A percentile compares a stretch with the other conserved stretches of the same genome.
These are phyloP conservation scores for Delphinella strobiligena DNA, from an alignment of 2,329 filamentous ascomycete species.

Conservation along the genomic window DNA sequence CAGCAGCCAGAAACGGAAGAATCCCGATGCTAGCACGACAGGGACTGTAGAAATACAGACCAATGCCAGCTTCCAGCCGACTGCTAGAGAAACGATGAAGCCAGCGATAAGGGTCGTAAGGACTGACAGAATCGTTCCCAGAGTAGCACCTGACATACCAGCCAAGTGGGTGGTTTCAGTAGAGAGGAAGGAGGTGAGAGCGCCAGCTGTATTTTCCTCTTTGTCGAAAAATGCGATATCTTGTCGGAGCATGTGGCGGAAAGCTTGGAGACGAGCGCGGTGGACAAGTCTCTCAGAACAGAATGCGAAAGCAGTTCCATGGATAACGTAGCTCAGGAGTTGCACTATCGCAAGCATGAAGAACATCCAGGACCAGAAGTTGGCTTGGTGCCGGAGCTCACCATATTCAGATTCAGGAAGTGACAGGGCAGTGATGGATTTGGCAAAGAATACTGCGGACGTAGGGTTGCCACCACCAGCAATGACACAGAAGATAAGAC, in stretches of 20 bases:
- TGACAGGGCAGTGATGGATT: constrained; percentile 65
- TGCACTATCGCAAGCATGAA: constrained; percentile 68
- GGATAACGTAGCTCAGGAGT: constrained; percentile 54
- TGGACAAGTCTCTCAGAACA: constrained; percentile 81
- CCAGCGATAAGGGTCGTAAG: constrained; percentile 67
- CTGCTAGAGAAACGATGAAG: constrained; percentile 54
- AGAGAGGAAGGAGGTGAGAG: constrained; percentile 76
- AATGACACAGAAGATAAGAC: constrained; percentile 61
- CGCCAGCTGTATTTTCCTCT: constrained; percentile 79
- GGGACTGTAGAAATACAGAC: constrained; percentile 73
- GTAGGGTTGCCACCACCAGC: constrained; percentile 71
- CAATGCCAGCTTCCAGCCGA: constrained; percentile 80
- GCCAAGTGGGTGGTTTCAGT: constrained; percentile 83
- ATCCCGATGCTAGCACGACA: constrained; percentile 67
- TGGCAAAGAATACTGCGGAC: constrained; percentile 74
- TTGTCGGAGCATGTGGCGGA: constrained; percentile 79
- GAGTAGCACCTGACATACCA: constrained; percentile 74
- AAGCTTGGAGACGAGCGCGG: constrained; percentile 69
- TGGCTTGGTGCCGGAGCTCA: constrained; percentile 54
- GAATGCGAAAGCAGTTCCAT: constrained; percentile 66
- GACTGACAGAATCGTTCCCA: constrained; percentile 77
- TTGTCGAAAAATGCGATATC: constrained; percentile 87
- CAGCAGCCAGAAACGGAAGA: constrained; percentile 76
- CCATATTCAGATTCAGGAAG: constrained; percentile 40
- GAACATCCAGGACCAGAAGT: constrained; percentile 86